These are phyloP conservation scores for Dicorynia guianensis DNA, from an alignment of 306 rosid genomes.

Conservation along the genomic window DNA sequence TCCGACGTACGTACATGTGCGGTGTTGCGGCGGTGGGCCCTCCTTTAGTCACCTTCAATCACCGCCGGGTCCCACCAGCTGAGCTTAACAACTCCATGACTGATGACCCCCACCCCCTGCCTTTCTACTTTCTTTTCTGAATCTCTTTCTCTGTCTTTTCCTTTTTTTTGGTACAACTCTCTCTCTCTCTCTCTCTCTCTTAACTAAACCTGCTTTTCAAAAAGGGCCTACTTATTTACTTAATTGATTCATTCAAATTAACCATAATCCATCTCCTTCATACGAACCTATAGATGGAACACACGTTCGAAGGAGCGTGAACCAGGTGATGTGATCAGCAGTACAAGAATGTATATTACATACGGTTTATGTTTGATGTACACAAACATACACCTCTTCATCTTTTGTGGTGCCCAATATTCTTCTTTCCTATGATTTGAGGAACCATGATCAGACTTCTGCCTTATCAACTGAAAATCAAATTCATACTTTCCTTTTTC, in stretches of 20 bases:
- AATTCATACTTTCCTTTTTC: too few relatives aligned
- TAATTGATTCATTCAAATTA: constrained; percentile 31
- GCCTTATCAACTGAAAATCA: too few relatives aligned
- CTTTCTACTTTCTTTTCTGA: background rate
- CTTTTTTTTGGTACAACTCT: too few relatives aligned
- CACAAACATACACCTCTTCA: too few relatives aligned
- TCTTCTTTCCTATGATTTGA: too few relatives aligned
- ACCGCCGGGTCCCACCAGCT: constrained; percentile 45
- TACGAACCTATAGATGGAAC: constrained; percentile 18
- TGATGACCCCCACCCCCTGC: background rate
- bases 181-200: background rate
- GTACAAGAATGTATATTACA: too few relatives aligned
- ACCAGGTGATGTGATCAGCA: constrained; percentile 37
- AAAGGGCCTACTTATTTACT: background rate
- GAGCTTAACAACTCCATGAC: constrained; percentile 10
- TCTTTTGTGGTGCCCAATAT: constrained; percentile 8
- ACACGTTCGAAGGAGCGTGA: constrained; percentile 29
- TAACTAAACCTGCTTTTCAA: background rate
- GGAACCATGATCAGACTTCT: too few relatives aligned
- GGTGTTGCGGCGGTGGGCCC: constrained; percentile 74
- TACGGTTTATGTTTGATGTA: too few relatives aligned
- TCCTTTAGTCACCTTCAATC: constrained; percentile 41
- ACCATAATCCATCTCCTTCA: constrained; percentile 11
- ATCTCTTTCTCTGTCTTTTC: too few relatives aligned
- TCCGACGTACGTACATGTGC: constrained; percentile 77